phyloP scores from a whole-genome alignment of 257 asterid species.

The Plantago elongata region DNA sequence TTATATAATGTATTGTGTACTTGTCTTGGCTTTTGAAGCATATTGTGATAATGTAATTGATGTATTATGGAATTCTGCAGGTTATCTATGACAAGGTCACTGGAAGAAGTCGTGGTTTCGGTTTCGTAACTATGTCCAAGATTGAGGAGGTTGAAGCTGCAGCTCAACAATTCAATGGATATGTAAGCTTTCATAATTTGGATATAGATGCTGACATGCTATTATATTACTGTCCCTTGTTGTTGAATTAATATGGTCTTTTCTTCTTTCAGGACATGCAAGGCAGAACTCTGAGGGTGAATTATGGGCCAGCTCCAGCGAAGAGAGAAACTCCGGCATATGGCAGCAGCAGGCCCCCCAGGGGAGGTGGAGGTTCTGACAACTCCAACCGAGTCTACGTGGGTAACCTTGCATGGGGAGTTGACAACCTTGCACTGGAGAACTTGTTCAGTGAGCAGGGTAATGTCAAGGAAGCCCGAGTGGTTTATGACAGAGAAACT shows the following conservation, averaged over 20 bases:
- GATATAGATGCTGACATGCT: neutral
- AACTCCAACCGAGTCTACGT: conserved; percentile 54
- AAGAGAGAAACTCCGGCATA: conserved; percentile 44
- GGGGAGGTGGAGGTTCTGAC: conserved; percentile 48
- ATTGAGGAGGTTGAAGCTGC: conserved; percentile 71
- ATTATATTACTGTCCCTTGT: neutral
- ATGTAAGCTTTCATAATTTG: conserved; percentile 42
- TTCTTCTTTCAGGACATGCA: conserved; percentile 58
- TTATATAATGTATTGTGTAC: neutral
- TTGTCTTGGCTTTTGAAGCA: neutral
- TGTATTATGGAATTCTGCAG: conserved; percentile 33
- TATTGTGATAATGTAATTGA: neutral
- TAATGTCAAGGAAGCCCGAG: conserved; percentile 72
- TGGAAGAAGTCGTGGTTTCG: conserved; percentile 93
- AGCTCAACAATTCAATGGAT: conserved; percentile 70
- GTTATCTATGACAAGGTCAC: conserved; percentile 80
- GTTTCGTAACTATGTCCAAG: conserved; percentile 85
- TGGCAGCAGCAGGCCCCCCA: conserved; percentile 36
- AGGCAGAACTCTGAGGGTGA: conserved; percentile 78
- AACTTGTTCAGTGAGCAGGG: conserved; percentile 74
- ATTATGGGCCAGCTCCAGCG: conserved; percentile 76
- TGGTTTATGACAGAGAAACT: conserved; percentile 72
- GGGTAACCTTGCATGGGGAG: conserved; percentile 87
- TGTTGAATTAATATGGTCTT: conserved; percentile 11
- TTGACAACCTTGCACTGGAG: conserved; percentile 58